Conservation (phyloP, 2,329 filamentous ascomycete genomes). For the Verticillium albo-atrum region DNA sequence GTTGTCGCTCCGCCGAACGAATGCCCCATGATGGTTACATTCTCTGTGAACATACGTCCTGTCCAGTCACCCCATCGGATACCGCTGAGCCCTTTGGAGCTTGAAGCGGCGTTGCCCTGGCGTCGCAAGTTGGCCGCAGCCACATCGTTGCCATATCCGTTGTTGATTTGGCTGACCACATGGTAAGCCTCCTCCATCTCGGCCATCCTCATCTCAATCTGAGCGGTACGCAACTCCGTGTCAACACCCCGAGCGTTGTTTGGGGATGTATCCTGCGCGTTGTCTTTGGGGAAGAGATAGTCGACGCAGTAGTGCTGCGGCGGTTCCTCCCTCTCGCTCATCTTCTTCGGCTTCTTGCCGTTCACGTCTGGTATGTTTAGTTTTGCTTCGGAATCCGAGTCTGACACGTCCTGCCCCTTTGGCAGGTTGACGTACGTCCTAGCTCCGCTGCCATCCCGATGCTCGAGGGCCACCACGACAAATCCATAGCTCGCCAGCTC, state of each 20-base stretch:
- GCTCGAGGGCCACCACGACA: slow-evolving; percentile 60
- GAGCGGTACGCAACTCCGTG: slow-evolving; percentile 51
- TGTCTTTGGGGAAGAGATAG: slow-evolving; percentile 59
- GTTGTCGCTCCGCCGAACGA: slow-evolving; percentile 64
- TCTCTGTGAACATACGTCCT: slow-evolving; percentile 44
- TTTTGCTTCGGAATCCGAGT: slow-evolving; percentile 21
- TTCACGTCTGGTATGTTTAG: slow-evolving; percentile 18
- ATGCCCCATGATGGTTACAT: slow-evolving; percentile 60
- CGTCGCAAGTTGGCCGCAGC: slow-evolving; percentile 47
- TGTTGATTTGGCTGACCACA: slow-evolving; percentile 49
- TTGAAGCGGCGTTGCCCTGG: slow-evolving; percentile 54
- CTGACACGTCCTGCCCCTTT: slow-evolving; percentile 27
- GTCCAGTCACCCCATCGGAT: slow-evolving; percentile 54
- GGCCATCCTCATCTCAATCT: slow-evolving; percentile 58
- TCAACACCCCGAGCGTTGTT: slow-evolving; percentile 58
- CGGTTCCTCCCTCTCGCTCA: slow-evolving; percentile 11
- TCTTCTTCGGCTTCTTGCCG: slow-evolving; percentile 28
- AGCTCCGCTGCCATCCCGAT: slow-evolving; percentile 60
- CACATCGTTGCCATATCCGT: slow-evolving; percentile 48
- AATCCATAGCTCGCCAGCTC: slow-evolving; percentile 65
- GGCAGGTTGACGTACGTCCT: slow-evolving; percentile 56
- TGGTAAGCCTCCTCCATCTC: slow-evolving; percentile 61
- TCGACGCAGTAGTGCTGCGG: slow-evolving; percentile 46
- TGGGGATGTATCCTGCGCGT: slow-evolving; percentile 44
- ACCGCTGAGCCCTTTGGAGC: slow-evolving; percentile 52